Percentiles rank a stretch among this genome's conserved stretches.
These are phyloP conservation scores for Pseudozyma sp. DNA, from an alignment of 1,284 basidiomycete species.

Conservation along the genomic window DNA sequence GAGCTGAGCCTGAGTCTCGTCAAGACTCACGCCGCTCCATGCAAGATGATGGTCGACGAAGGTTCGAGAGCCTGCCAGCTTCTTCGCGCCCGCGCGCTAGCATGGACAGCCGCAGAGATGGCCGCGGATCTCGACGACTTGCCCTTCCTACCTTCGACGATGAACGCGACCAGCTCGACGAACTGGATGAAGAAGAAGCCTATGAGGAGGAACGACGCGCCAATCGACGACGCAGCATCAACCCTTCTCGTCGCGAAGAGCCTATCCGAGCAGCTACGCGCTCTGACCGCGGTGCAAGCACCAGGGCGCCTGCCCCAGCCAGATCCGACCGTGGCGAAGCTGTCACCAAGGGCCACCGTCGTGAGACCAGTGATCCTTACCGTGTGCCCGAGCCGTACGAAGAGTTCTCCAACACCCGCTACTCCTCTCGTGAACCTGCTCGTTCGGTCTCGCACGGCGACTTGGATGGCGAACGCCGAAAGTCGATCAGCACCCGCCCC, in stretches of 20 bases:
- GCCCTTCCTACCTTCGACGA: slow-evolving; percentile 28
- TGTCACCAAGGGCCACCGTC: slow-evolving; percentile 20
- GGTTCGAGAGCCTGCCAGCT: slow-evolving; percentile 25
- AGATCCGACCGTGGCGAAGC: slow-evolving; percentile 18
- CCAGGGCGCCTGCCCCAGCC: neutral
- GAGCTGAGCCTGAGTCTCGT: slow-evolving; percentile 17
- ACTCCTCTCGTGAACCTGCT: slow-evolving; percentile 7
- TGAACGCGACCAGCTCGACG: slow-evolving; percentile 26
- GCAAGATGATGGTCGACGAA: slow-evolving; percentile 14
- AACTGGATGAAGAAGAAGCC: slow-evolving; percentile 28
- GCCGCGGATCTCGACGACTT: slow-evolving; percentile 18
- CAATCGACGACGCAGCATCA: slow-evolving; percentile 18
- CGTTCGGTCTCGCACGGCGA: slow-evolving; percentile 25
- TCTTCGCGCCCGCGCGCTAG: slow-evolving; percentile 13
- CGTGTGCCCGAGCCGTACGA: slow-evolving; percentile 40
- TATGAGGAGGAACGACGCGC: slow-evolving; percentile 14
- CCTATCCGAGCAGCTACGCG: neutral
- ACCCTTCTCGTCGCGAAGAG: slow-evolving; percentile 8
- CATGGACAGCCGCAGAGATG: neutral
- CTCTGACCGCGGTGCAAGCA: slow-evolving; percentile 17
- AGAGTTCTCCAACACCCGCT: slow-evolving; percentile 34
- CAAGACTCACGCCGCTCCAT: slow-evolving; percentile 13
- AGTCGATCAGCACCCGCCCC: slow-evolving; percentile 1
- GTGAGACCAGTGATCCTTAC: slow-evolving; percentile 33
- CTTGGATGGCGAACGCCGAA: slow-evolving; percentile 15